Evolutionary conservation across 192 early-diverging fungal species (phyloP), one percentile per base, ranked within the genome.

Genomic region (Coemansia sp.): DNA sequence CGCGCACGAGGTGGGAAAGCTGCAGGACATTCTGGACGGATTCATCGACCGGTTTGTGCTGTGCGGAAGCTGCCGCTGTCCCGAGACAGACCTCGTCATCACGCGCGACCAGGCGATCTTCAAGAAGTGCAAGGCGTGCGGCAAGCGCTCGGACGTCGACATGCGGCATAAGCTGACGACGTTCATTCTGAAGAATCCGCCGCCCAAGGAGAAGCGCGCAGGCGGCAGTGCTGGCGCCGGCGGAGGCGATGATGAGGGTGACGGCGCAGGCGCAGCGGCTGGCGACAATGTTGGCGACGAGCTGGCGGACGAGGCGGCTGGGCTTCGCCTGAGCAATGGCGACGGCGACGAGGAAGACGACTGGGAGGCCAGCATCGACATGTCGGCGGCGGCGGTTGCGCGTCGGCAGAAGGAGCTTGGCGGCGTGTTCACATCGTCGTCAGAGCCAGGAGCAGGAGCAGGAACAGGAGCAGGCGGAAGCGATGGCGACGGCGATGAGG

Each of bases 1-100:
- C 46, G 91, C 92, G 16, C 96, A 97, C 68, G 93, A 95, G 49
- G 93, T 93, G 18, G 74, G 85, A 26, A 91, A 89, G 76, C 88
- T 99, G 60, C 94, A 95, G 80, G 77, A 83, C 42, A 84, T 91
- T 45, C 84, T 99, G 64, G 92, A 95, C 73, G 87, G 85, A 6
- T 99, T 99, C 66, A 99, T 99, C 60, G 90, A 93, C 65, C 92
- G 92, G 72, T 99, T 92, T 80, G 97, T 99, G 26, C 82, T 99
- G 57, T 99, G 97, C 84, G 83, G 83, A 15, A 88, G 87, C 57
- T 99, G 97, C 88, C 87, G 87, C 68, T 97, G 96, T 74, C 97
- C 97, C n/a, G 97, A 99, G 80, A 99, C 97, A 10, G 95, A 96
- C 76, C 87, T 97, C 68, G 68, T 78, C 51, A 88, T 93, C 55